Percentiles rank a stretch among this genome's conserved stretches.
Conservation (phyloP, 768 basidiomycete genomes). For the Brasilioporus rufonigricans region DNA sequence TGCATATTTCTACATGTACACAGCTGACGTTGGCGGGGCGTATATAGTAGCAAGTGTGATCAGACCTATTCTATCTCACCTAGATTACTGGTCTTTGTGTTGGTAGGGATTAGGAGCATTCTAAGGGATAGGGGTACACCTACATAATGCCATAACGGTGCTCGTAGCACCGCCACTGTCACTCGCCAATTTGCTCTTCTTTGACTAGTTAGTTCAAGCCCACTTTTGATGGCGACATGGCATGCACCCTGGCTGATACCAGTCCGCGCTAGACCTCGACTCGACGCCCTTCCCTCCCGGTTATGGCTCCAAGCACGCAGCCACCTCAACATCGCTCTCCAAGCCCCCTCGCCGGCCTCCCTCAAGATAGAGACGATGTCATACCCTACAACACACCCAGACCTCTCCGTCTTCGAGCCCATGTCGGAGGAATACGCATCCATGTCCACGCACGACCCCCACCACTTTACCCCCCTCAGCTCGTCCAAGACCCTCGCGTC, state of each 20-base stretch:
- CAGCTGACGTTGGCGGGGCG: no score
- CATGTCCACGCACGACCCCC: conserved; percentile 8
- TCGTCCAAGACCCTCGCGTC: conserved; percentile 23
- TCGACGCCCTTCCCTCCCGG: conserved; percentile 13
- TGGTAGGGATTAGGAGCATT: no score
- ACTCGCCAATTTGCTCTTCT: no score
- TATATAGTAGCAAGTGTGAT: no score
- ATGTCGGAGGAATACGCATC: conserved; percentile 33
- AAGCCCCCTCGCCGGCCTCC: conserved; percentile 35
- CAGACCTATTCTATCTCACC: no score
- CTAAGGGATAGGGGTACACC: no score
- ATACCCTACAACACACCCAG: conserved; percentile 32
- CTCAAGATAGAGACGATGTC: conserved; percentile 34
- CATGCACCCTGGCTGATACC: conserved; percentile 12
- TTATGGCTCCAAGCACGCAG: conserved; percentile 19
- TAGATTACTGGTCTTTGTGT: no score
- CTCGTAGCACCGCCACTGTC: no score
- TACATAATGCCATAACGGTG: no score
- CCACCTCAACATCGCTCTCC: conserved; percentile 25
- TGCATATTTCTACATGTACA: no score
- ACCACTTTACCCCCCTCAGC: conserved; percentile 20
- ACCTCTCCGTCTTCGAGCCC: conserved; percentile 38
- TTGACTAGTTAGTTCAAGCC: no score
- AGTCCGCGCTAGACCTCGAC: conserved; percentile 14
- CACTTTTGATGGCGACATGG: conserved; percentile 26